These are phyloP conservation scores for Cladorrhinum sp. DNA, from an alignment of 2,329 filamentous ascomycete species.

Conservation along the genomic window DNA sequence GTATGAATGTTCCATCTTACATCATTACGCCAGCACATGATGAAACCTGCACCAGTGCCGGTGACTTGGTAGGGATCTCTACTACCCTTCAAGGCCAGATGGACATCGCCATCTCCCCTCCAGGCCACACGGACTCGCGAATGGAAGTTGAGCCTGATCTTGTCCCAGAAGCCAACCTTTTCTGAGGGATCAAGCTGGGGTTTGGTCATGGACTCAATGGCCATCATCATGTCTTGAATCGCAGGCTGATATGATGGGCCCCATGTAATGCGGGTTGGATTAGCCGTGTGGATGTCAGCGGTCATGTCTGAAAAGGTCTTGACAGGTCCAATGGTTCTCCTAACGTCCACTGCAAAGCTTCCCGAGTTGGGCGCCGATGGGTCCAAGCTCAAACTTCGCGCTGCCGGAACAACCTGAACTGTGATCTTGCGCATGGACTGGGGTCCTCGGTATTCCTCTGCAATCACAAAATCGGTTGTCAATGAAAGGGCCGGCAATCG, in stretches of 20 bases:
- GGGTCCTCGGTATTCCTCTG: slow-evolving; percentile 81
- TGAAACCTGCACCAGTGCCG: slow-evolving; percentile 86
- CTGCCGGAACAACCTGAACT: slow-evolving; percentile 78
- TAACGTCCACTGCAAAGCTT: slow-evolving; percentile 79
- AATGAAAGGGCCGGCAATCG: slow-evolving; percentile 79
- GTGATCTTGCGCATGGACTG: slow-evolving; percentile 77
- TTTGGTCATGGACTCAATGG: slow-evolving; percentile 95
- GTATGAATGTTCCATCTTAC: slow-evolving; percentile 83
- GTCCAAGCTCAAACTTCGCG: slow-evolving; percentile 39
- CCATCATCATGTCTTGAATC: slow-evolving; percentile 99
- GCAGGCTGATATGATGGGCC: slow-evolving; percentile 96
- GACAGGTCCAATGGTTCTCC: slow-evolving; percentile 87
- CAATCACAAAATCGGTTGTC: slow-evolving; percentile 89
- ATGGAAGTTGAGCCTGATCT: slow-evolving; percentile 91
- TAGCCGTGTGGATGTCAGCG: slow-evolving; percentile 87
- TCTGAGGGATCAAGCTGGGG: slow-evolving; percentile 92
- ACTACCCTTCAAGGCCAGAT: slow-evolving; percentile 85
- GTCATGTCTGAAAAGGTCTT: slow-evolving; percentile 94
- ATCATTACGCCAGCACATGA: slow-evolving; percentile 98
- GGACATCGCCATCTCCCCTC: slow-evolving; percentile 94
- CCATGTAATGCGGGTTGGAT: slow-evolving; percentile 94
- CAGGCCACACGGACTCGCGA: slow-evolving; percentile 85
- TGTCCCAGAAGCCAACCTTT: slow-evolving; percentile 96
- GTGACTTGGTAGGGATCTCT: slow-evolving; percentile 92
- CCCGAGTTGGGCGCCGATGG: slow-evolving; percentile 52